Evolutionary conservation across 768 basidiomycete species (phyloP), one percentile per base, ranked within the genome.

Genomic region (Botryobasidium botryosum): DNA sequence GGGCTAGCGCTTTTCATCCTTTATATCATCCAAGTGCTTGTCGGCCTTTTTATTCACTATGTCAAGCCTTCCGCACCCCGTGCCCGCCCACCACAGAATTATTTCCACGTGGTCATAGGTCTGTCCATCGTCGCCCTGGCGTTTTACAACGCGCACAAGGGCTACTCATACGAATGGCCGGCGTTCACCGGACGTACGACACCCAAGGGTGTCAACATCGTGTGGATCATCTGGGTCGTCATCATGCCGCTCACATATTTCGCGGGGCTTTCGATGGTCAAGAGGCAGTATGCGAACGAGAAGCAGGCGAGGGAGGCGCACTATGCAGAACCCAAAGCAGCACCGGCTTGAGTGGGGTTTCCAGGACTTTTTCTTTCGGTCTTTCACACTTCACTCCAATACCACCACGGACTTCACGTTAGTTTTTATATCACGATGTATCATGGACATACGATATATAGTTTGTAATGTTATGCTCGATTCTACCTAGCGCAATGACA

Each of bases 1-100:
- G 75, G 75, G 12, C 55, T 72, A 33, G 63, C 65, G 6, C 62
- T 78, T 37, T 60, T 77, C 35, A 60, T 70, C 36, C 58, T 79
- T 6, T 77, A 77, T 55, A 43, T 70, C 44, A 46, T 61, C 5
- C 76, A 78, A 55, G 39, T 71, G 28, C 3, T 61, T 2, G 49
- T 74, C 23, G 76, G 77, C 18, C 45, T 57, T 1, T 40, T 71
- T 56, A 68, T 74, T 36, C 75, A 79, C 57, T 70, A 56, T 41
- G 48, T 70, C 58, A 77, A 77, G 54, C 62, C 60, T 4, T 32
- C 45, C 15, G 20, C n/a, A 24, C 24, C 24, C 28, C 24, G 35
- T 21, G 44, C 18, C 59, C 59, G 76, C 24, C 61, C 72, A 6
- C 64, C 68, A 5, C 64, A 66, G 48, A 64, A 66, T 46, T 63